Conservation (phyloP, 176 grass and related monocot genomes). For the Bonia amplexicaulis region DNA sequence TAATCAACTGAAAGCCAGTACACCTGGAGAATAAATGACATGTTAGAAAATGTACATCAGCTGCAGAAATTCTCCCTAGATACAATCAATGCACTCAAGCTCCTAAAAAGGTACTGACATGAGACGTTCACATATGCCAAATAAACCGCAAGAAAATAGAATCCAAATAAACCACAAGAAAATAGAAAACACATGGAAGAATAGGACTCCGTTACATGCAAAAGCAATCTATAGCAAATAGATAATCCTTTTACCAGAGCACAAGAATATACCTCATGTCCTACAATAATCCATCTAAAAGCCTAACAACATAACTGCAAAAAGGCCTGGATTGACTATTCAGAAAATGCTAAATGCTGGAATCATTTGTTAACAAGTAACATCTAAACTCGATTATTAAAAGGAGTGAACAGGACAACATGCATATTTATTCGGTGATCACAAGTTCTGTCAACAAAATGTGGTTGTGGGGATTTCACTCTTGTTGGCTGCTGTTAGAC, state of each 20-base stretch:
- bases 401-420: neutral
- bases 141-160: neutral
- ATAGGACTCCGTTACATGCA: neutral
- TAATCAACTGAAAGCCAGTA: conserved; percentile 96
- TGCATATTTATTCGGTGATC: neutral
- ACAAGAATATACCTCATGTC: neutral
- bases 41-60: conserved; percentile 20
- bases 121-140: neutral
- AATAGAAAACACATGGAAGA: neutral
- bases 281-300: neutral
- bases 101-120: neutral
- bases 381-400: neutral
- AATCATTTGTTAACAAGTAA: neutral
- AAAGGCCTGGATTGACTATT: neutral
- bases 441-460: neutral
- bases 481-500: too few relatives aligned
- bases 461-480: neutral
- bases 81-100: conserved; percentile 4
- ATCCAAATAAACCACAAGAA: neutral
- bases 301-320: neutral
- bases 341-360: neutral
- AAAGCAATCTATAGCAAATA: conserved; percentile 7
- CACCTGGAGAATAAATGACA: conserved; percentile 55
- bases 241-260: neutral
- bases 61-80: conserved; percentile 7